Evolutionary conservation across 2,329 filamentous ascomycete species (phyloP), one percentile per base, ranked within the genome.

Genomic region (Colletotrichum brevisporum): DNA sequence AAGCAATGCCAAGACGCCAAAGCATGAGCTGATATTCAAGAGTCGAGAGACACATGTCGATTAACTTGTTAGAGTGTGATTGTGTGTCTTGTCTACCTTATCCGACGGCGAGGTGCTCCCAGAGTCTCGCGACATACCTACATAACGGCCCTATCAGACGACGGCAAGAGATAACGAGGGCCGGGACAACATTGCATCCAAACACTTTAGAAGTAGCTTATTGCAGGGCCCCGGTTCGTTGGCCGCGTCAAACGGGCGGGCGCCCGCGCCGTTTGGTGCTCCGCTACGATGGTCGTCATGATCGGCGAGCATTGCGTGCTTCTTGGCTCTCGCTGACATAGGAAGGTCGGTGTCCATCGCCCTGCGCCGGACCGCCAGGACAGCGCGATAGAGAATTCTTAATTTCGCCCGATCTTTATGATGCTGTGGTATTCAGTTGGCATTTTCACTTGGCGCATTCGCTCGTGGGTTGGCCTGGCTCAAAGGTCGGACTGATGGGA

Each of bases 221-320:
- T 61, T 61, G 4, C 57, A 41, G 5, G 13, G 21, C 52, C 31
- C 43, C 36, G 27, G 63, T 13, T 26, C 45, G 18, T 26, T 52
- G 47, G 27, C 48, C 13, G 24, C 51, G 31, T 41, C 10, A 2
- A 36, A 36, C 31, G 31, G 8, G 16, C 21, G 36, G 21, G 43
- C 52, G 51, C 57, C 27, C 48, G 39, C 41, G 21, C 47, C 47
- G 2, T 10, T 21, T 31, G 50, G 56, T 51, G 56, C 5, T 26
- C 18, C 39, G 57, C 43, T 53, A 36, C 52, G 45, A 53, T n/a
- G 50, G 41, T 64, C 61, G 66, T 58, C 61, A 65, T 69, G 61
- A 59, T 54, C 60, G 51, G 16, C 61, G 27, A 51, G 39, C 61
- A 65, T 69, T 65, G 66, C 66, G 66, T 69, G 66, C 66, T 69